phyloP scores from a whole-genome alignment of 2,329 filamentous ascomycete genomes.

The Colletotrichum falcatum region DNA sequence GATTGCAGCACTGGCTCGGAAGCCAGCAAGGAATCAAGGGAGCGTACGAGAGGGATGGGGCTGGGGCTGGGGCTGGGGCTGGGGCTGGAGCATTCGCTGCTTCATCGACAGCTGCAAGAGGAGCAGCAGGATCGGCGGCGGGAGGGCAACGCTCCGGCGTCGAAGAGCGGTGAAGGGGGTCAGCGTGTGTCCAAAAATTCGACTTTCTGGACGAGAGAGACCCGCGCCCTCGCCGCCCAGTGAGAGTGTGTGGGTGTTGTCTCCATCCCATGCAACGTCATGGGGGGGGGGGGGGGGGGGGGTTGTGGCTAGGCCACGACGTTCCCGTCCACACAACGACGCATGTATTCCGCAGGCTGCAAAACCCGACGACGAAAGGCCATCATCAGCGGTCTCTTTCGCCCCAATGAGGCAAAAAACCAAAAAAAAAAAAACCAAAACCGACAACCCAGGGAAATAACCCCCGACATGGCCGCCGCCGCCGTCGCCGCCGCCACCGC shows the following conservation, averaged over 20 bases:
- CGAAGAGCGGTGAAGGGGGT: constrained; percentile 35
- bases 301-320: background rate
- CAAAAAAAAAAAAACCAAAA: too few species aligned
- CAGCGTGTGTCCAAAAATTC: constrained; percentile 24
- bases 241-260: background rate
- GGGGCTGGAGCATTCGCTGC: background rate
- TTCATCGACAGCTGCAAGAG: background rate
- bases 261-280: constrained; percentile 10
- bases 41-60: constrained; percentile 5
- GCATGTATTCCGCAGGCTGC: background rate
- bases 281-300: background rate
- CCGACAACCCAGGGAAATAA: background rate
- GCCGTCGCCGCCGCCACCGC: background rate
- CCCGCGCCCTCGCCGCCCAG: background rate
- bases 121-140: background rate
- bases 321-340: background rate
- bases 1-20: constrained; percentile 58
- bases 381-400: background rate
- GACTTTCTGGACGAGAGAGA: background rate
- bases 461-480: background rate
- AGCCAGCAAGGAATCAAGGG: constrained; percentile 29
- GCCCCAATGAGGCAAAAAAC: background rate
- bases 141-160: constrained; percentile 8
- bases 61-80: background rate
- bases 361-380: constrained; percentile 20